A percentile compares a stretch with the other conserved stretches of the same genome.
phyloP scores from a whole-genome alignment of 2,329 filamentous ascomycete species.

The Aspergillus sp. region DNA sequence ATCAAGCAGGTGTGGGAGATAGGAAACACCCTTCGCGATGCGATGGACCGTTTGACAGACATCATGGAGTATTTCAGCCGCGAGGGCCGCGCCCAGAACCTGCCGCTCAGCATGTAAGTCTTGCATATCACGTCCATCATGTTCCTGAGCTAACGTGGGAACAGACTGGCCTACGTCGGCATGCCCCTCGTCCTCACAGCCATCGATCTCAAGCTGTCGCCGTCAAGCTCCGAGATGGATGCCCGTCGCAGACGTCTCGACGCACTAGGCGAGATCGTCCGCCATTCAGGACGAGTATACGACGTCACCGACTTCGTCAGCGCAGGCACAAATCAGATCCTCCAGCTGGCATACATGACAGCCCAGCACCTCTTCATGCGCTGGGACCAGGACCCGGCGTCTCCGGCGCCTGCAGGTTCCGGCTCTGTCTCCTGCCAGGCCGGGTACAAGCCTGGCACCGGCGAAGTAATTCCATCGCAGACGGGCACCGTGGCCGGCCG shows the following conservation, averaged over 20 bases:
- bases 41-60: constrained; percentile 44
- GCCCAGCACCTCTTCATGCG: constrained; percentile 23
- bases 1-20: constrained; percentile 31
- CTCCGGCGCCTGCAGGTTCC: background rate
- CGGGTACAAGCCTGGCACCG: background rate
- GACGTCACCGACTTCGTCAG: constrained; percentile 27
- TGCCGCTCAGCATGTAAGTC: constrained; percentile 50
- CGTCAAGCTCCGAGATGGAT: constrained; percentile 13
- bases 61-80: constrained; percentile 49
- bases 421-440: background rate
- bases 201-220: constrained; percentile 27
- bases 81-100: constrained; percentile 44
- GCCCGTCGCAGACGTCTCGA: constrained; percentile 17
- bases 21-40: constrained; percentile 43
- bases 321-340: constrained; percentile 21
- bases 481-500: background rate
- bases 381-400: constrained; percentile 2
- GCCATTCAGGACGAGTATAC: constrained; percentile 21
- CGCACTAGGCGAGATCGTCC: constrained; percentile 21
- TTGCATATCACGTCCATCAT: too few species aligned
- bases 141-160: background rate
- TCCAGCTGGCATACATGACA: constrained; percentile 23
- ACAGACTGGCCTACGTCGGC: constrained; percentile 24
- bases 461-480: background rate
- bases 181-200: constrained; percentile 28